phyloP scores from a whole-genome alignment of 2,329 filamentous ascomycete species.

The Neophaeococcomyces aloes region DNA sequence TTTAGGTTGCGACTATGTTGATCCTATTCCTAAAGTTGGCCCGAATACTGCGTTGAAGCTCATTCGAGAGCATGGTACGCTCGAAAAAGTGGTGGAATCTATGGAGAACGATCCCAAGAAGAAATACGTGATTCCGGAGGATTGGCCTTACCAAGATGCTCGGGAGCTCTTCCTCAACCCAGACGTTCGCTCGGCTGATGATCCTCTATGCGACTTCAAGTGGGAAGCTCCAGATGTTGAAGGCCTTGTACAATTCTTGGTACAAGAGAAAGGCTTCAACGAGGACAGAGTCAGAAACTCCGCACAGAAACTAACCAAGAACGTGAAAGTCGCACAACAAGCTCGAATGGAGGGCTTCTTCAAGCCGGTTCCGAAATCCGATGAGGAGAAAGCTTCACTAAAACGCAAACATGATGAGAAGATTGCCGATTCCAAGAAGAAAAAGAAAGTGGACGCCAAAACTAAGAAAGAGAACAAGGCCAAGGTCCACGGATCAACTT shows the following conservation, averaged over 20 bases:
- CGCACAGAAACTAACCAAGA: conserved; percentile 73
- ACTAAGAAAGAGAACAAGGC: conserved; percentile 85
- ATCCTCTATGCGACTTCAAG: conserved; percentile 89
- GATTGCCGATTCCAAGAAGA: conserved; percentile 87
- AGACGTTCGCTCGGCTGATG: conserved; percentile 72
- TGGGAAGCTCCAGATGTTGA: conserved; percentile 92
- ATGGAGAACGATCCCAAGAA: conserved; percentile 66
- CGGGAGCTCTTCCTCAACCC: conserved; percentile 85
- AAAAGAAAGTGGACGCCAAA: conserved; percentile 86
- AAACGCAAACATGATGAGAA: conserved; percentile 95
- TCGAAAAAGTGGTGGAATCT: conserved; percentile 76
- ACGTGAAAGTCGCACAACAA: conserved; percentile 82
- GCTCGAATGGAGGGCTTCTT: conserved; percentile 92
- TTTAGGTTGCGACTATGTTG: conserved; percentile 93
- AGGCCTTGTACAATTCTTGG: conserved; percentile 78
- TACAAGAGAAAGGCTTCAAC: conserved; percentile 90
- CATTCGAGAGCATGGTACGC: conserved; percentile 78
- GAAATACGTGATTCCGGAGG: conserved; percentile 80
- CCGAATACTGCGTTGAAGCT: conserved; percentile 85
- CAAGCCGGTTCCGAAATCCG: conserved; percentile 80
- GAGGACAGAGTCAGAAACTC: conserved; percentile 82
- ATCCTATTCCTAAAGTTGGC: conserved; percentile 89
- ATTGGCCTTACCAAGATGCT: conserved; percentile 91
- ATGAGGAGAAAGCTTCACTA: conserved; percentile 68
- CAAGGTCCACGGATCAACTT: conserved; percentile 62